These are phyloP conservation scores for Pseudopyrenochaeta lycopersici DNA, from an alignment of 2,329 filamentous ascomycete species.

Conservation along the genomic window DNA sequence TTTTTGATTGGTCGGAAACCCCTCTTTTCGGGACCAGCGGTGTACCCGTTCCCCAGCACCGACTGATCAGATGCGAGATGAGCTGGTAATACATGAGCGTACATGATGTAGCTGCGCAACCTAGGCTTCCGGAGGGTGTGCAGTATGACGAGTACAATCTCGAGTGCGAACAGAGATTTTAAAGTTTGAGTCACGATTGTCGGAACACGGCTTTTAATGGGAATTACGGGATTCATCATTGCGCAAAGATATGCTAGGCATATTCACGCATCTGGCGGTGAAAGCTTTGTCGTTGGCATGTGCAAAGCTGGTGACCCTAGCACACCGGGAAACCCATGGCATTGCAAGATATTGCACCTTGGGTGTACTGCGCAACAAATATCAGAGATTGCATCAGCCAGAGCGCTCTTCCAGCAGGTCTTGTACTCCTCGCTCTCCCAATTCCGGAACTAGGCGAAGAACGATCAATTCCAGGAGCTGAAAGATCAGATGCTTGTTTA, in stretches of 20 bases:
- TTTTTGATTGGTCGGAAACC: constrained; percentile 35
- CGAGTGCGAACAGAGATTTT: constrained; percentile 4
- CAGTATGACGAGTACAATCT: constrained; percentile 1
- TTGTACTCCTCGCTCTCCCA: constrained; percentile 74
- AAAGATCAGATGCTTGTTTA: constrained; percentile 93
- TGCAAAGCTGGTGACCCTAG: constrained; percentile 21
- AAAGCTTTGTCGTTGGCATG: constrained; percentile 15
- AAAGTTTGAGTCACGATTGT: constrained; percentile 2
- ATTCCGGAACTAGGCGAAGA: constrained; percentile 84
- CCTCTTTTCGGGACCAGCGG: constrained; percentile 37
- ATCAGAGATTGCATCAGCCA: constrained; percentile 27
- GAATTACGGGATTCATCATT: constrained; percentile 6
- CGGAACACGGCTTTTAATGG: constrained; percentile 4
- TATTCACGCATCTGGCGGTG: constrained; percentile 29
- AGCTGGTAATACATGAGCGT: constrained; percentile 37
- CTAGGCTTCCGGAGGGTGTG: neutral
- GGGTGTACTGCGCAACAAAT: too few species aligned
- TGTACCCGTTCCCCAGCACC: constrained; percentile 34
- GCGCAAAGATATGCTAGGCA: constrained; percentile 17
- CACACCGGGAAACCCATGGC: constrained; percentile 5
- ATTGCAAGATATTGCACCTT: too few species aligned
- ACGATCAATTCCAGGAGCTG: constrained; percentile 81
- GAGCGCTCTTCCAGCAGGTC: constrained; percentile 80
- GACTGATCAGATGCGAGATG: constrained; percentile 33
- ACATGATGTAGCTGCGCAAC: constrained; percentile 15